Conservation (phyloP, 495 filamentous ascomycete species). For the Margaritispora aquatica region DNA sequence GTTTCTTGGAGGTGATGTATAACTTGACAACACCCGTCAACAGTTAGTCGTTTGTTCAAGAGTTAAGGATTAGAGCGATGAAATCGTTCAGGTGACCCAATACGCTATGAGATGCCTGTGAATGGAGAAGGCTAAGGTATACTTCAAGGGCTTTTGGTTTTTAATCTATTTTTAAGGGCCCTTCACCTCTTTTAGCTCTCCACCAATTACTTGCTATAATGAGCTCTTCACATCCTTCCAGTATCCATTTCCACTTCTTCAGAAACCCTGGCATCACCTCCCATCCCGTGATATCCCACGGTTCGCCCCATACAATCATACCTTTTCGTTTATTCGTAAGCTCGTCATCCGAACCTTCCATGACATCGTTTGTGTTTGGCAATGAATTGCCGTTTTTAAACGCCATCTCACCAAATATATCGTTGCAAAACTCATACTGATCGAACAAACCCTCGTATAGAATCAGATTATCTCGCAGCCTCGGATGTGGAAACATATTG, state of each 20-base stretch:
- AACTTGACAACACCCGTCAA: too few species aligned
- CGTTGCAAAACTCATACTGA: conserved; percentile 22
- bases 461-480: conserved; percentile 30
- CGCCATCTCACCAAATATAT: conserved; percentile 4
- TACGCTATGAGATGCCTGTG: too few species aligned
- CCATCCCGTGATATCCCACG: conserved; percentile 28
- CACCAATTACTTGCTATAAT: conserved; percentile 21
- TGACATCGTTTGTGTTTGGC: background rate
- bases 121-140: background rate
- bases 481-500: conserved; percentile 28
- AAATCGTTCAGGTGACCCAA: too few species aligned
- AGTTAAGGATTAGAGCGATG: too few species aligned
- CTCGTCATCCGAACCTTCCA: background rate
- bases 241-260: conserved; percentile 27
- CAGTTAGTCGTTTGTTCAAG: too few species aligned
- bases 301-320: conserved; percentile 29
- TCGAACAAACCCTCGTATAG: conserved; percentile 14
- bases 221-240: conserved; percentile 23
- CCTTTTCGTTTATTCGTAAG: conserved; percentile 9
- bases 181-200: conserved; percentile 2
- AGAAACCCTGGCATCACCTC: conserved; percentile 28
- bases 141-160: too few species aligned
- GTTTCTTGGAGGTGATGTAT: too few species aligned
- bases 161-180: too few species aligned
- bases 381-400: background rate